Conservation (phyloP, 176 grass and related monocot species). For the Rhipidocladum racemiflorum region DNA sequence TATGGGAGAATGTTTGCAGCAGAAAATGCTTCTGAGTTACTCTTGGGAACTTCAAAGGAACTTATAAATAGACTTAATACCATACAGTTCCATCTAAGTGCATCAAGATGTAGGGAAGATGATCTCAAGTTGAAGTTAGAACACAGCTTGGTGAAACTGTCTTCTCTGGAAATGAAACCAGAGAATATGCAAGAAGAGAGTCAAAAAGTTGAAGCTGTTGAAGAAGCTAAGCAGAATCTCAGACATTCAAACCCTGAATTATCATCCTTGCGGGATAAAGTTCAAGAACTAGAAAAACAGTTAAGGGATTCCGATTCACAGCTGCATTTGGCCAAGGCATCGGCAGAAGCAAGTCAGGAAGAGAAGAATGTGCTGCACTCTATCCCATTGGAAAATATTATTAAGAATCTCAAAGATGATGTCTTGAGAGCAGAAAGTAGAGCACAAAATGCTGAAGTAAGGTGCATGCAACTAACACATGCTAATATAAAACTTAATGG, state of each 20-base stretch:
- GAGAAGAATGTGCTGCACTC: conserved; percentile 42
- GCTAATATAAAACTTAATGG: conserved; percentile 58
- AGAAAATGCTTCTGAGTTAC: conserved; percentile 66
- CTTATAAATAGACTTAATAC: conserved; percentile 44
- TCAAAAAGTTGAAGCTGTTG: not conserved
- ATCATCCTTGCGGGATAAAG: conserved; percentile 31
- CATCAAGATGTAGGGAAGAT: conserved; percentile 33
- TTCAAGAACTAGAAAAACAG: conserved; percentile 46
- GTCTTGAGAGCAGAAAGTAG: conserved; percentile 59
- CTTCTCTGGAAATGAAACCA: conserved; percentile 22
- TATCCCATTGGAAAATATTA: conserved; percentile 46
- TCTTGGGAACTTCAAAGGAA: conserved; percentile 64
- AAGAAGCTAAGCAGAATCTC: conserved; percentile 22
- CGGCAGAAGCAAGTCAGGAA: conserved; percentile 46
- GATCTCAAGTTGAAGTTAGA: conserved; percentile 45
- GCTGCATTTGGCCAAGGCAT: conserved; percentile 38
- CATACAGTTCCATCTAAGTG: conserved; percentile 36
- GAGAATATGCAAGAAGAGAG: conserved; percentile 39
- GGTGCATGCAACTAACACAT: conserved; percentile 53
- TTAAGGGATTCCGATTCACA: conserved; percentile 44
- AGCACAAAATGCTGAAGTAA: conserved; percentile 63
- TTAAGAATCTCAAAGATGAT: conserved; percentile 61
- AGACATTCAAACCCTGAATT: conserved; percentile 1
- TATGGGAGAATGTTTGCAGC: conserved; percentile 53
- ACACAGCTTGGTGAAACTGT: conserved; percentile 29